phyloP scores from a whole-genome alignment of 352 stramenopile species.

The Phytophthora idaei region DNA sequence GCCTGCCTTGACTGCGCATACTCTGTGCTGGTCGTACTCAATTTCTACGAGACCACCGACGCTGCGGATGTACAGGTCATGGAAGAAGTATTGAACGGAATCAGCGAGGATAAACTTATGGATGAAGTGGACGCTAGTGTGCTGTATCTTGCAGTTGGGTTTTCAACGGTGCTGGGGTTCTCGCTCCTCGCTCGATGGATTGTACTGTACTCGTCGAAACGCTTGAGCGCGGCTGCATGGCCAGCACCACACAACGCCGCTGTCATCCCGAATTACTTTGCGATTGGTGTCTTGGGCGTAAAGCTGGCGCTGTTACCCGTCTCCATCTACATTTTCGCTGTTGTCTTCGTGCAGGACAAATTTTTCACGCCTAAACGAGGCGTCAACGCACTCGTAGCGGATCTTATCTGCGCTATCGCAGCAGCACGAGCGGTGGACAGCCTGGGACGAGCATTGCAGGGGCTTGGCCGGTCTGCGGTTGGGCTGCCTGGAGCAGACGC shows the following conservation, averaged over 20 bases:
- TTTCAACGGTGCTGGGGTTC: conserved; percentile 22
- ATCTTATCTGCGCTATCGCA: conserved; percentile 30
- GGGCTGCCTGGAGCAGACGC: conserved; percentile 14
- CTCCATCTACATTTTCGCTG: conserved; percentile 29
- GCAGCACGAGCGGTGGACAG: conserved; percentile 30
- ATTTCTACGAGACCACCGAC: conserved; percentile 30
- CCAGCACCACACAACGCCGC: background rate
- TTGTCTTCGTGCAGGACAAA: conserved; percentile 27
- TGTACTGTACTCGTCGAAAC: conserved; percentile 32
- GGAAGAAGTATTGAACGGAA: background rate
- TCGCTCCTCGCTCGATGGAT: conserved; percentile 32
- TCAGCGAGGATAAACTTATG: conserved; percentile 10
- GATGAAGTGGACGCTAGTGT: conserved; percentile 20
- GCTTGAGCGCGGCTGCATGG: conserved; percentile 4
- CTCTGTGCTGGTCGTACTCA: conserved; percentile 29
- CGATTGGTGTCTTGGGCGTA: conserved; percentile 12
- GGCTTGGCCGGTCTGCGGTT: conserved; percentile 19
- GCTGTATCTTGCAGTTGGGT: conserved; percentile 24
- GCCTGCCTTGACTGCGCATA: conserved; percentile 24
- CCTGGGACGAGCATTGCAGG: conserved; percentile 29
- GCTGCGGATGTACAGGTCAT: conserved; percentile 15
- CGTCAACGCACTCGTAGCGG: conserved; percentile 32
- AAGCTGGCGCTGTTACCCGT: conserved; percentile 22
- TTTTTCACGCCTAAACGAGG: conserved; percentile 27
- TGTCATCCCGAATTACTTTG: conserved; percentile 18